Evolutionary conservation across 2,329 filamentous ascomycete genomes (phyloP).

Genomic region (Myriosclerotinia scirpicola): DNA sequence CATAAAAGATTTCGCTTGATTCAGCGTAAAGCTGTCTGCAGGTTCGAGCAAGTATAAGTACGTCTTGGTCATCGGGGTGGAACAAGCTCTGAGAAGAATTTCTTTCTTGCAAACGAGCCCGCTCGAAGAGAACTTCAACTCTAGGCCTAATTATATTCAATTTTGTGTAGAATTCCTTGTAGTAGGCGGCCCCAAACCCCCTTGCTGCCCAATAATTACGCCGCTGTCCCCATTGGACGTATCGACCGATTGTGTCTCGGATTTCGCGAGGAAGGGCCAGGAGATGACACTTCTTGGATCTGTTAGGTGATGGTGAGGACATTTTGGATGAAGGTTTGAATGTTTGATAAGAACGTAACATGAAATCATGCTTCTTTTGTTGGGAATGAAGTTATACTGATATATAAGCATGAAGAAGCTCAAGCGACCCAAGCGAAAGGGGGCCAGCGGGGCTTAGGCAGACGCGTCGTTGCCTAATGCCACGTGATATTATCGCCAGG

Average conservation of each 20-base stretch:
- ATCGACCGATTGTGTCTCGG: neutral
- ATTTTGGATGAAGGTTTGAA: neutral
- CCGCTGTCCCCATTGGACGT: neutral
- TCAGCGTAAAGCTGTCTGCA: slow-evolving; percentile 13
- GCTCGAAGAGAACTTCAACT: neutral
- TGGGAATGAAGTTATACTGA: neutral
- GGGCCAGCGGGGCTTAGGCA: neutral
- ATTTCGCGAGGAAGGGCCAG: slow-evolving; percentile 5
- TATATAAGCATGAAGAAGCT: neutral
- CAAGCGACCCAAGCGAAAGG: neutral
- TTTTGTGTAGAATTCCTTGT: neutral
- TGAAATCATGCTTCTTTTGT: neutral
- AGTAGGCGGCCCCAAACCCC: neutral
- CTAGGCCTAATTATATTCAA: neutral
- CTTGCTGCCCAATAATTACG: neutral
- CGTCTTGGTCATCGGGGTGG: neutral
- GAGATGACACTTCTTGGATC: neutral
- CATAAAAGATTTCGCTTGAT: neutral
- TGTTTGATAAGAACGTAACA: neutral
- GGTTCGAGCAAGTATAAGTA: slow-evolving; percentile 9
- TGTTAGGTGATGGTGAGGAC: neutral
- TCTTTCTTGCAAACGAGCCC: neutral
- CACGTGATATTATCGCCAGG: neutral
- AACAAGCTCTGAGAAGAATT: neutral
- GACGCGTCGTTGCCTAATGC: neutral